Conservation (phyloP, 106 monocot genomes). For the Phalaenopsis aphrodite region DNA sequence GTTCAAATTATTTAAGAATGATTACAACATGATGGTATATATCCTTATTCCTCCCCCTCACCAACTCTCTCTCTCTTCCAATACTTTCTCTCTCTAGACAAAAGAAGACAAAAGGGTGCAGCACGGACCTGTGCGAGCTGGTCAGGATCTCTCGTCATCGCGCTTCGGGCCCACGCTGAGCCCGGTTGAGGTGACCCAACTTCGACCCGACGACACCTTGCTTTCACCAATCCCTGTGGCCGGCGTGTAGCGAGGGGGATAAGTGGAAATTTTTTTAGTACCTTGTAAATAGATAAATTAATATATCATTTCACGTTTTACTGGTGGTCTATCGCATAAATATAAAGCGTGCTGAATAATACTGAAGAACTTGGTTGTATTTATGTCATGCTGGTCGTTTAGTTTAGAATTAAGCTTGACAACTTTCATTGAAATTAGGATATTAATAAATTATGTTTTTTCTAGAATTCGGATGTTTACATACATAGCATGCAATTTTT, state of each 20-base stretch:
- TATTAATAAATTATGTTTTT: no score
- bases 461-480: no score
- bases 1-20: conserved; percentile 16
- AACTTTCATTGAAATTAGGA: no score
- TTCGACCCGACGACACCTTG: conserved; percentile 10
- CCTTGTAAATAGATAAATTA: no score
- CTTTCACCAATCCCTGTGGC: conserved; percentile 8
- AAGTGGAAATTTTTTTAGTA: not conserved
- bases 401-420: no score
- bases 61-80: conserved; percentile 7
- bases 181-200: conserved; percentile 10
- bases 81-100: conserved; percentile 6
- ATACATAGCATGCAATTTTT: no score
- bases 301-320: no score
- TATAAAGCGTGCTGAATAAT: no score
- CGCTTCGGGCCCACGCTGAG: not conserved
- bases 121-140: not conserved
- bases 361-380: no score
- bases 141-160: conserved; percentile 5
- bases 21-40: conserved; percentile 11
- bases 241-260: not conserved
- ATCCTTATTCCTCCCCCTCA: not conserved
- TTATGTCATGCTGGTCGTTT: no score
- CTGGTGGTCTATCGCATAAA: no score
- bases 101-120: conserved; percentile 10